Conservation (phyloP, 768 basidiomycete genomes). For the Lyophyllum atratum region DNA sequence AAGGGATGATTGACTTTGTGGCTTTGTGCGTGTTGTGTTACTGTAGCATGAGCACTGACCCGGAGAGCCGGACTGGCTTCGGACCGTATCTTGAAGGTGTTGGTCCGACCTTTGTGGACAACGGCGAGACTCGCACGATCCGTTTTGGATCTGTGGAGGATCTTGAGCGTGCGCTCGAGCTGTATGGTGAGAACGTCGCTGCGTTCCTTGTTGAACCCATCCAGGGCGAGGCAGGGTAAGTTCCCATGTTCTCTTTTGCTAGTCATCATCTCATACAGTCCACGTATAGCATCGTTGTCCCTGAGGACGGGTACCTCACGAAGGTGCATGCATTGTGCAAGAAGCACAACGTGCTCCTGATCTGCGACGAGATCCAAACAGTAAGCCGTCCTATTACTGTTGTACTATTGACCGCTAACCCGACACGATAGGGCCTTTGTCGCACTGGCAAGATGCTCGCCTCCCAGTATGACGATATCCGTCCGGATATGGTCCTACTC, state of each 20-base stretch:
- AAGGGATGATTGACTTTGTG: constrained; percentile 10
- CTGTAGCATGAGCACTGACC: constrained; percentile 94
- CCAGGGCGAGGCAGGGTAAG: constrained; percentile 97
- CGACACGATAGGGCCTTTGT: constrained; percentile 67
- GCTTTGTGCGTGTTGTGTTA: constrained; percentile 13
- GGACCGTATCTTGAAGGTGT: constrained; percentile 89
- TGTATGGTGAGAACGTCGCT: constrained; percentile 81
- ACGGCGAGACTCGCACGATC: constrained; percentile 57
- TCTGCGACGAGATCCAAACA: constrained; percentile 98
- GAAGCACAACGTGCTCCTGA: constrained; percentile 91
- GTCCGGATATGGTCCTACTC: constrained; percentile 90
- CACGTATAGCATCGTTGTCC: constrained; percentile 79
- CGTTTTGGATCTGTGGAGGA: constrained; percentile 85
- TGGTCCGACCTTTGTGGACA: constrained; percentile 74
- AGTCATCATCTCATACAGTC: neutral
- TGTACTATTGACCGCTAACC: neutral
- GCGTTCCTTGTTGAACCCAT: constrained; percentile 98
- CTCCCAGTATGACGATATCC: constrained; percentile 82
- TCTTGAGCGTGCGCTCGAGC: constrained; percentile 76
- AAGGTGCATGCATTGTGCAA: constrained; percentile 83
- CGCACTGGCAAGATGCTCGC: constrained; percentile 95
- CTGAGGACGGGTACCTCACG: constrained; percentile 82
- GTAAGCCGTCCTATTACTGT: constrained; percentile 39
- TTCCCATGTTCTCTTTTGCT: neutral
- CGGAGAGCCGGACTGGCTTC: constrained; percentile 83